A percentile compares a stretch with the other conserved stretches of the same genome.
Conservation (phyloP, 257 asterid genomes). For the Primulina eburnea region DNA sequence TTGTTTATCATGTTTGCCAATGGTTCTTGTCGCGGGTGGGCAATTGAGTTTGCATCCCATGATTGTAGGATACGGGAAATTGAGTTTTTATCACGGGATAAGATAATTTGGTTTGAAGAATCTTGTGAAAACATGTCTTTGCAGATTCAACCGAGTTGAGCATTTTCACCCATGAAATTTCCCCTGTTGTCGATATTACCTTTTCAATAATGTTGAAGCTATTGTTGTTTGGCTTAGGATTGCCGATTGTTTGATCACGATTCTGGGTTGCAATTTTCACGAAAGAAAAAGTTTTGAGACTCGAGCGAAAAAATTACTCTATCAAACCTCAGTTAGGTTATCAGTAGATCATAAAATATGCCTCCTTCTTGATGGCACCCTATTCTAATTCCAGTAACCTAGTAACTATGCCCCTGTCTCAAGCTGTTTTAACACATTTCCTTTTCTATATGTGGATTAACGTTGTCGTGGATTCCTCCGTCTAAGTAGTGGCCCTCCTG, state of each 20-base stretch:
- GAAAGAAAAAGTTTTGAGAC: not conserved
- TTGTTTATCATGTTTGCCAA: too few species aligned
- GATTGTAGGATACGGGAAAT: slow-evolving; percentile 80
- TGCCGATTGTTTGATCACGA: not conserved
- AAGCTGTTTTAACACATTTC: not conserved
- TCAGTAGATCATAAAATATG: not conserved
- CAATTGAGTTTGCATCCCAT: slow-evolving; percentile 13
- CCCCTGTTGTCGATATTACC: not conserved
- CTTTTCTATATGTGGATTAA: not conserved
- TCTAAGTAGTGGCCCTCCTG: not conserved
- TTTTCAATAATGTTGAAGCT: slow-evolving; percentile 14
- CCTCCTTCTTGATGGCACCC: not conserved
- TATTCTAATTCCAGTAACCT: too few species aligned
- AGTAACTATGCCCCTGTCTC: not conserved
- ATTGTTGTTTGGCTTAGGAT: slow-evolving; percentile 6
- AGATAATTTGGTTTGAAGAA: slow-evolving; percentile 46
- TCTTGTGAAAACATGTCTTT: not conserved
- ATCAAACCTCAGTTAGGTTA: not conserved
- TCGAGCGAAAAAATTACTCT: not conserved
- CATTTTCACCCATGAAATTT: not conserved
- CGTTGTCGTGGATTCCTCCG: not conserved
- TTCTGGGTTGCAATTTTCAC: slow-evolving; percentile 6
- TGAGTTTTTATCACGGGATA: slow-evolving; percentile 64
- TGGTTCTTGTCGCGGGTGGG: not conserved
- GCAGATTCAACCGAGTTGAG: not conserved